A percentile compares a stretch with the other conserved stretches of the same genome.
phyloP scores from a whole-genome alignment of 2,329 filamentous ascomycete species.

The Ceratocystis huliohia region DNA sequence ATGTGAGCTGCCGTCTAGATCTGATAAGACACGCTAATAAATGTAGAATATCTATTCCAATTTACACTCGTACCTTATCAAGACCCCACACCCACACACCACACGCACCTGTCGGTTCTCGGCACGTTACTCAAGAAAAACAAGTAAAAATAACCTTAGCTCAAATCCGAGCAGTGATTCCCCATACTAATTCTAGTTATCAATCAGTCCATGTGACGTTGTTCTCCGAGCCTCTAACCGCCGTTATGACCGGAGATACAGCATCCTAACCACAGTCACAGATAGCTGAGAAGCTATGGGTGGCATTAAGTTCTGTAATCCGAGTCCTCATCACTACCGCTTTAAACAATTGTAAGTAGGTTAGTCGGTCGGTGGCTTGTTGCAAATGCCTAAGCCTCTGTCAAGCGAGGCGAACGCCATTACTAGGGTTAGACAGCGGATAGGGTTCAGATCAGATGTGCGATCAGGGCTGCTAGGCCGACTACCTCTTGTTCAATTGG shows the following conservation, averaged over 20 bases:
- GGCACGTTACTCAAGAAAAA: slow-evolving; percentile 1
- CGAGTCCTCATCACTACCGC: no score
- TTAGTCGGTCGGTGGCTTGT: no score
- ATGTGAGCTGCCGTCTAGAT: background rate
- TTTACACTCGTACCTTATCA: background rate
- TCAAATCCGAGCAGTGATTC: background rate
- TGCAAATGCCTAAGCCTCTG: no score
- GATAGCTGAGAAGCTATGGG: background rate
- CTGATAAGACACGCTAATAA: background rate
- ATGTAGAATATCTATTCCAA: no score
- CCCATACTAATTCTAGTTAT: background rate
- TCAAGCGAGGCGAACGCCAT: no score
- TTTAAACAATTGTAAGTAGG: no score
- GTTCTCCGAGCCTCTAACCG: background rate
- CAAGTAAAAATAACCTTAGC: background rate
- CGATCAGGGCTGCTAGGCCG: background rate
- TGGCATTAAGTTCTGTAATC: no score
- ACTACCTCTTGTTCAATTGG: background rate
- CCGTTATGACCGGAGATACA: background rate
- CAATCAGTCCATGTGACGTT: background rate
- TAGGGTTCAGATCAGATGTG: background rate
- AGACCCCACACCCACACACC: background rate
- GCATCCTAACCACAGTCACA: no score
- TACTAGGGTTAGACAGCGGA: background rate
- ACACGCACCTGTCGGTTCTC: slow-evolving; percentile 5